phyloP scores from a whole-genome alignment of 2,329 filamentous ascomycete genomes.

The Cladosporium sp. region DNA sequence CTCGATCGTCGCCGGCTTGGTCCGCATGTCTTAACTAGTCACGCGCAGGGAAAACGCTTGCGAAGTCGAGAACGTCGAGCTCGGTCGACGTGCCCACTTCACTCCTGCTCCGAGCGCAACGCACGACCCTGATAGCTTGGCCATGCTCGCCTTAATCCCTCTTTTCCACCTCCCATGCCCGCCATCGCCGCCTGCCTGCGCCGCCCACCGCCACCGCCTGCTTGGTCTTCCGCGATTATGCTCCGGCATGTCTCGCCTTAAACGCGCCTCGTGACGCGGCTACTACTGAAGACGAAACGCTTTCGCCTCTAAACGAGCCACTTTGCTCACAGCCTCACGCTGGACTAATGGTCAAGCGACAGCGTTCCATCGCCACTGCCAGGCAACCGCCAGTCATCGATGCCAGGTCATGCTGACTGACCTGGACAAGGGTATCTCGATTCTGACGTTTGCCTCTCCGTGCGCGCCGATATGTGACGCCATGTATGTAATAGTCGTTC shows the following conservation, averaged over 20 bases:
- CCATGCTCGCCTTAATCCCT: conserved; percentile 11
- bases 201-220: too few relatives aligned
- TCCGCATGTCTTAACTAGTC: conserved; percentile 9
- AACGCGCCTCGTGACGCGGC: neutral
- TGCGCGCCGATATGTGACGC: neutral
- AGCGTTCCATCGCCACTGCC: neutral
- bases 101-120: neutral
- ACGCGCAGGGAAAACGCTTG: conserved; percentile 11
- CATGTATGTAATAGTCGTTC: neutral
- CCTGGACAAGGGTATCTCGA: too few relatives aligned
- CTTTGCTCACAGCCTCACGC: neutral
- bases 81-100: conserved; percentile 2
- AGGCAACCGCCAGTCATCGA: neutral
- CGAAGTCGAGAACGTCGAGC: conserved; percentile 6
- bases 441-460: neutral
- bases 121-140: conserved; percentile 7
- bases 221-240: conserved; percentile 1
- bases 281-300: neutral
- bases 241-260: conserved; percentile 6
- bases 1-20: conserved; percentile 5
- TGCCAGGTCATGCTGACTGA: neutral
- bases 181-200: too few relatives aligned
- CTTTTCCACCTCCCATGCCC: neutral
- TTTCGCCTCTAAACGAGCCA: neutral
- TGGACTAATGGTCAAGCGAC: neutral